Conservation (phyloP, 2,329 filamentous ascomycete genomes). For the Herpotrichia juniperi region DNA sequence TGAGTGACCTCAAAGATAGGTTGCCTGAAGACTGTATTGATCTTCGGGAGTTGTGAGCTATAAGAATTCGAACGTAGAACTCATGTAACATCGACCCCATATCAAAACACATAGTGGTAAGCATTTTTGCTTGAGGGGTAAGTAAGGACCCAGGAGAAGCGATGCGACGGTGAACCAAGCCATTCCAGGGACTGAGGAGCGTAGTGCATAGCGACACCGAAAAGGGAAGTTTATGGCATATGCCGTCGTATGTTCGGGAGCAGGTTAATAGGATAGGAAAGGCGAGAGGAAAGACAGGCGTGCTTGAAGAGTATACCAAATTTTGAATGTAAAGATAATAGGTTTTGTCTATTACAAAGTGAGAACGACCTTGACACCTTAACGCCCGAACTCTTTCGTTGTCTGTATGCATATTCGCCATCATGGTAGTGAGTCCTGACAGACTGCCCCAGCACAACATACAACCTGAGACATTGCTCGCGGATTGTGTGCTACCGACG, state of each 20-base stretch:
- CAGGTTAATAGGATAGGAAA: background rate
- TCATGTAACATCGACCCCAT: constrained; percentile 3
- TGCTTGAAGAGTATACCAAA: too few relatives aligned
- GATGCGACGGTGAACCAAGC: too few relatives aligned
- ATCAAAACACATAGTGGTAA: background rate
- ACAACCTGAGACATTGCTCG: constrained; percentile 10
- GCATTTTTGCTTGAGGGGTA: constrained; percentile 17
- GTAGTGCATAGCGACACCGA: background rate
- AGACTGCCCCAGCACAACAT: background rate
- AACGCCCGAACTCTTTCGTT: background rate
- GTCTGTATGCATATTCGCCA: background rate
- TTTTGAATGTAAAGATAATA: too few relatives aligned
- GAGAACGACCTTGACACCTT: too few relatives aligned
- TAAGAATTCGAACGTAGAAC: constrained; percentile 6
- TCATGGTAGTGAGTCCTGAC: background rate
- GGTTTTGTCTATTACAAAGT: background rate
- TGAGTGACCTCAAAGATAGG: constrained; percentile 16
- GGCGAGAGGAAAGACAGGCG: too few relatives aligned
- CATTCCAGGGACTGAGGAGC: constrained; percentile 13
- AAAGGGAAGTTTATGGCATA: constrained; percentile 6
- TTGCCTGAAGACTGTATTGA: constrained; percentile 2
- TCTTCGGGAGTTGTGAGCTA: background rate
- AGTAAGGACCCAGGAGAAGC: constrained; percentile 15
- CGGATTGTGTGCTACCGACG: constrained; percentile 3
- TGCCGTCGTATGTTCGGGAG: background rate